Evolutionary conservation across 768 basidiomycete genomes (phyloP), one percentile per base, ranked within the genome.

Genomic region (Lepiota brunneoincarnata): DNA sequence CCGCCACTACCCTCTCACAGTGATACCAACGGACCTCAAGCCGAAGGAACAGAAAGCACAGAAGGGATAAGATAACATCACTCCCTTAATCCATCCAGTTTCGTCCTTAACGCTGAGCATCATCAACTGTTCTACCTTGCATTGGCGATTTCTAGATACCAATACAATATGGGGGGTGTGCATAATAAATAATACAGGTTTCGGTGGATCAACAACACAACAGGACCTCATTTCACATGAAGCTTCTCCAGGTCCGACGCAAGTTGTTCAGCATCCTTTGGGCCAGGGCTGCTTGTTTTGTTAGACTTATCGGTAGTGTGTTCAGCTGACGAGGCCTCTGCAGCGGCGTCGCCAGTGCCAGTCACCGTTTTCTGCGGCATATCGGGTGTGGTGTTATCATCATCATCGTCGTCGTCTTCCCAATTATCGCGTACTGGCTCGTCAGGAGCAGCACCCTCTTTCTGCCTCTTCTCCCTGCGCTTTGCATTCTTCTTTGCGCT

Each of bases 401-500:
- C 58, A 2, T 54, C 76, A 3, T 82, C 85, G 10, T 84, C 86
- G 6, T 88, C 87, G 45, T 87, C 87, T 36, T 91, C 90, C 83
- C 90, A 93, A 55, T 77, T 82, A 57, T 91, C 89, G 52, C 80
- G 83, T n/a, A 92, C 84, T 40, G 59, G 66, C 21, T 74, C 73
- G n/a, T 70, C 49, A 5, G 36, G 18, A 18, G 45, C 35, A 14
- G 24, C 31, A 11, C 64, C 45, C 65, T 79, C 79, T 61, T 81
- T 80, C 55, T 79, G 76, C 65, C 80, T 79, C 70, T 83, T 91
- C 63, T 86, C 89, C 66, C 82, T 83, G 61, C 83, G 77, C 70
- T 93, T 93, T 57, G 88, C 87, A 58, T 84, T 87, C 72, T 87
- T 84, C 70, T 86, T 90, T 39, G 86, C 91, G 42, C 89, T 88